Conservation (phyloP, 345 rosid genomes). For the Eucalyptus sideroxylon region DNA sequence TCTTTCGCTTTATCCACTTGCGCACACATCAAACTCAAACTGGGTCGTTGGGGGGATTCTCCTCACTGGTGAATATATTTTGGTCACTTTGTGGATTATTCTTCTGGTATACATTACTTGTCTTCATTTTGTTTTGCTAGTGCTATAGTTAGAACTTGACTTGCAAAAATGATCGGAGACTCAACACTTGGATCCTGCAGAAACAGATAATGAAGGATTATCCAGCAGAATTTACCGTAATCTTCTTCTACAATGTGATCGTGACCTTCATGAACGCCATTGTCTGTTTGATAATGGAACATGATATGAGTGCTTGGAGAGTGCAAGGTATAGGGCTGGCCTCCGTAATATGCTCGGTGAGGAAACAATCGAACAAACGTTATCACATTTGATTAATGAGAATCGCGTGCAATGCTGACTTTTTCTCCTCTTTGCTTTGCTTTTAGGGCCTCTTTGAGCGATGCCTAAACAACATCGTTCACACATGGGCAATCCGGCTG, state of each 20-base stretch:
- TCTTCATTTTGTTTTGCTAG: background rate
- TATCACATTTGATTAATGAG: background rate
- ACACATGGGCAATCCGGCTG: background rate
- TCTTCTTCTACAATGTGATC: conserved; percentile 17
- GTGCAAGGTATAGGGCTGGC: background rate
- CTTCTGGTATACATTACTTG: background rate
- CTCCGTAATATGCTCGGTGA: background rate
- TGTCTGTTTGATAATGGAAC: background rate
- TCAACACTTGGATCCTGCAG: background rate
- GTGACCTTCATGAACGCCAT: conserved; percentile 4
- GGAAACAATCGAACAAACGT: background rate
- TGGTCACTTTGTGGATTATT: conserved; percentile 15
- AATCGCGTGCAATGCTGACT: background rate
- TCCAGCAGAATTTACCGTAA: conserved; percentile 8
- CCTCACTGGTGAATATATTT: conserved; percentile 11
- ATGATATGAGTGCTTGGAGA: background rate
- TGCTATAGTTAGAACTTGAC: background rate
- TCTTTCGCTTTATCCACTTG: background rate
- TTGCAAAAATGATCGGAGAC: background rate
- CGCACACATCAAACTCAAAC: conserved; percentile 8
- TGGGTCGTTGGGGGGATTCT: conserved; percentile 42
- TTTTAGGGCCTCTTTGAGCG: background rate
- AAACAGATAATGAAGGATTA: conserved; percentile 10
- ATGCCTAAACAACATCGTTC: background rate
- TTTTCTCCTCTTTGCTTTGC: background rate